A percentile compares a stretch with the other conserved stretches of the same genome.
Conservation (phyloP, 2,329 filamentous ascomycete genomes). For the Fonsecaea multimorphosa region DNA sequence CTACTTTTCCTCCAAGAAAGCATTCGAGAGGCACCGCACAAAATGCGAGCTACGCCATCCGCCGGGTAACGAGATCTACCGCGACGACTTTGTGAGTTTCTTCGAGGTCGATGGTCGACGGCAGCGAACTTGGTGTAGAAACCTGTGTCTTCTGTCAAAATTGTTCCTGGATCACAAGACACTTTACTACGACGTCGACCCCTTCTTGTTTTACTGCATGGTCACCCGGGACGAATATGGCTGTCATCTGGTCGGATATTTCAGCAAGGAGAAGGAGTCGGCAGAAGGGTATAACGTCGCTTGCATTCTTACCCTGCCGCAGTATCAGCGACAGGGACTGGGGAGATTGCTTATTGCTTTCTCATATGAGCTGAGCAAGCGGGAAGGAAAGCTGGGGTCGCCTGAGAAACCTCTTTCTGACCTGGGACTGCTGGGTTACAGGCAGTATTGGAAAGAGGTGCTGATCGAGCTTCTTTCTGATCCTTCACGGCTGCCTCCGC, state of each 20-base stretch:
- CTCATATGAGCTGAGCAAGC: constrained; percentile 94
- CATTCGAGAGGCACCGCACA: constrained; percentile 81
- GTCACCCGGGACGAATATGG: constrained; percentile 93
- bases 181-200: constrained; percentile 78
- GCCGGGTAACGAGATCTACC: constrained; percentile 97
- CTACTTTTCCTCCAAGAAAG: constrained; percentile 83
- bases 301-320: constrained; percentile 94
- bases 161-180: constrained; percentile 98
- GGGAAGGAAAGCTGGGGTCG: constrained; percentile 92
- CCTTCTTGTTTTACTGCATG: constrained; percentile 94
- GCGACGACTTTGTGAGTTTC: constrained; percentile 86
- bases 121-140: constrained; percentile 98
- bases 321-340: constrained; percentile 94
- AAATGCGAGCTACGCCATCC: constrained; percentile 94
- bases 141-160: constrained; percentile 93
- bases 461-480: constrained; percentile 86
- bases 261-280: constrained; percentile 97
- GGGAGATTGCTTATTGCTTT: constrained; percentile 94
- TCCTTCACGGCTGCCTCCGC: constrained; percentile 60
- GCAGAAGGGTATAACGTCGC: constrained; percentile 97
- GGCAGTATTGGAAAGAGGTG: constrained; percentile 97
- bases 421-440: constrained; percentile 88
- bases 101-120: constrained; percentile 98
- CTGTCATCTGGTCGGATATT: constrained; percentile 98
- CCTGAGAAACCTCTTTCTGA: constrained; percentile 97